Percentiles rank a stretch among this genome's conserved stretches.
Conservation (phyloP, 805 yeast species). For the Saccharomycopsis javanensis region DNA sequence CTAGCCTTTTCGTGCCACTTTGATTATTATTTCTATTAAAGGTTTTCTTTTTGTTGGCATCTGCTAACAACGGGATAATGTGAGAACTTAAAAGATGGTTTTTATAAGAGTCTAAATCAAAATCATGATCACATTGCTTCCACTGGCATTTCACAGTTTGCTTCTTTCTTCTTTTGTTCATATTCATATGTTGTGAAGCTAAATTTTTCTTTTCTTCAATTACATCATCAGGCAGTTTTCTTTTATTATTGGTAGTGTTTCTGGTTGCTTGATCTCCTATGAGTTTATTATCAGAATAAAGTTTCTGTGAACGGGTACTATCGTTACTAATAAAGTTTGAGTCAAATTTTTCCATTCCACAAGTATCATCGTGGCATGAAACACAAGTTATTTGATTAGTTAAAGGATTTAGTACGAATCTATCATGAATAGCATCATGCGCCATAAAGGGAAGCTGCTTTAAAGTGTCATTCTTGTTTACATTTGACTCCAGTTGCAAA, state of each 20-base stretch:
- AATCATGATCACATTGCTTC: background rate
- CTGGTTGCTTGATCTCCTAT: background rate
- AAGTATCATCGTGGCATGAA: constrained; percentile 11
- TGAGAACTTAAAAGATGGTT: background rate
- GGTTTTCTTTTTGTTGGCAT: background rate
- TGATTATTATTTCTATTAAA: background rate
- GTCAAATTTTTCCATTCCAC: background rate
- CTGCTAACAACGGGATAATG: background rate
- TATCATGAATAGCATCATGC: constrained; percentile 7
- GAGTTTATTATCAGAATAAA: background rate
- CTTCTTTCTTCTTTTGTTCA: background rate
- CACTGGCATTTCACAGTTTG: background rate
- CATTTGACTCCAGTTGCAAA: background rate
- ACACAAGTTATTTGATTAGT: constrained; percentile 15
- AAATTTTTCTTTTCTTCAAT: background rate
- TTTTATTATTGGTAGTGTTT: background rate
- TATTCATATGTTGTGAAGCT: background rate
- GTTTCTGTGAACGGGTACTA: background rate
- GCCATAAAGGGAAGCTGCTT: background rate
- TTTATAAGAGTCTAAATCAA: background rate
- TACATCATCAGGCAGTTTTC: background rate
- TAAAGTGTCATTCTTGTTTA: background rate
- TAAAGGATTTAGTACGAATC: constrained; percentile 14
- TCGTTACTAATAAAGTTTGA: background rate
- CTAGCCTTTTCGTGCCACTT: background rate